phyloP scores from a whole-genome alignment of 495 filamentous ascomycete genomes.

The Xylaria grammica region DNA sequence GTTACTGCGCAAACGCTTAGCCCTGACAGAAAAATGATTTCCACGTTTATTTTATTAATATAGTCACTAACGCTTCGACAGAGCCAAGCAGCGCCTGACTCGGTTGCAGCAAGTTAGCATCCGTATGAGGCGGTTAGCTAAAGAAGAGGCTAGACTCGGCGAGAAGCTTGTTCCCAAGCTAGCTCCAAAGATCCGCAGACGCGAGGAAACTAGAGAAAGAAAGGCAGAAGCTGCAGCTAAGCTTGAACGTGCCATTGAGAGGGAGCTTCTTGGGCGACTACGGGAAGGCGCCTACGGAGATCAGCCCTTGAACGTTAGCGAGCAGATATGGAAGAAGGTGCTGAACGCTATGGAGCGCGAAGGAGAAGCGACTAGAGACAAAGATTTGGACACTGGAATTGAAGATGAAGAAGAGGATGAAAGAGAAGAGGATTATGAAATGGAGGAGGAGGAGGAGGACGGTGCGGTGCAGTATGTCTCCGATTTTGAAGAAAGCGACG shows the following conservation, averaged over 20 bases:
- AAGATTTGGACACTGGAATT: constrained; percentile 82
- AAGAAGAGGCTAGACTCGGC: constrained; percentile 88
- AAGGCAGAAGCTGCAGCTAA: constrained; percentile 95
- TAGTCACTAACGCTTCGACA: neutral
- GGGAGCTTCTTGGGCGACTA: constrained; percentile 90
- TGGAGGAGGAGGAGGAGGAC: constrained; percentile 74
- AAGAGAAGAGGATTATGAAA: constrained; percentile 52
- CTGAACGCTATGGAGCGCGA: constrained; percentile 84
- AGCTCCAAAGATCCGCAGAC: constrained; percentile 87
- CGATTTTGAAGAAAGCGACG: constrained; percentile 60
- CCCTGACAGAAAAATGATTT: too few species aligned
- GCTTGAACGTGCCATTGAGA: constrained; percentile 93
- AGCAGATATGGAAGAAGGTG: constrained; percentile 97
- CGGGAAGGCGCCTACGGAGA: constrained; percentile 94
- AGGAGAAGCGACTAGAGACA: constrained; percentile 82
- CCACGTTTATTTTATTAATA: too few species aligned
- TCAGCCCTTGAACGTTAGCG: constrained; percentile 90
- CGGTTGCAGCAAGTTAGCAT: constrained; percentile 92
- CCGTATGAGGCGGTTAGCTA: constrained; percentile 79
- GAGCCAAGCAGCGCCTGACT: constrained; percentile 90
- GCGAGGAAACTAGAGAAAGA: constrained; percentile 89
- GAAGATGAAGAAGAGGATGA: constrained; percentile 79
- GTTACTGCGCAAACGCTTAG: too few species aligned
- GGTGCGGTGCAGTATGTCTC: constrained; percentile 85
- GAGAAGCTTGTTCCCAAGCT: constrained; percentile 88